phyloP scores from a whole-genome alignment of 1,284 basidiomycete species.

The Erythrobasidium hasegawianum region DNA sequence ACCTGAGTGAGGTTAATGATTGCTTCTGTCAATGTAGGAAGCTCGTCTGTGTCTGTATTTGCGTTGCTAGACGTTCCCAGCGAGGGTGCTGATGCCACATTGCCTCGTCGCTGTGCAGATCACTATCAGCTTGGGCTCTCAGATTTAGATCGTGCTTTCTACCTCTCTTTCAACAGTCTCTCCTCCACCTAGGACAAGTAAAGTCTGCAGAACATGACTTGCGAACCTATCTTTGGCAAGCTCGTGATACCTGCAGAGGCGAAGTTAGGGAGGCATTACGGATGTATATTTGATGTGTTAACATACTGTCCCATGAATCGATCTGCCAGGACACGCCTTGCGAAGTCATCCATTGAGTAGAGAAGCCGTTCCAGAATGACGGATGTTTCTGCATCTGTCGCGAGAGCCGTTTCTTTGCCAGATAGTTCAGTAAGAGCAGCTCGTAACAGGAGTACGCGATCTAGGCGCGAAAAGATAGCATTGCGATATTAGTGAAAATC shows the following conservation, averaged over 20 bases:
- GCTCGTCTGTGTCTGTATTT: slow-evolving; percentile 54
- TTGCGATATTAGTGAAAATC: background rate
- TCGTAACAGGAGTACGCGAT: slow-evolving; percentile 73
- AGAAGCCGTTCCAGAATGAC: slow-evolving; percentile 79
- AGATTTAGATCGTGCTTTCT: too few species aligned
- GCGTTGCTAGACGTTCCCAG: slow-evolving; percentile 46
- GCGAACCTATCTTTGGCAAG: slow-evolving; percentile 77
- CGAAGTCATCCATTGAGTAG: slow-evolving; percentile 90
- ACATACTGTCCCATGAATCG: slow-evolving; percentile 76
- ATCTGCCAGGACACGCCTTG: slow-evolving; percentile 78
- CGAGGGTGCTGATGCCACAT: slow-evolving; percentile 57
- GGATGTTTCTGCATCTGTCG: slow-evolving; percentile 87
- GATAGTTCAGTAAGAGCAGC: slow-evolving; percentile 78
- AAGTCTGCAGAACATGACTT: slow-evolving; percentile 86
- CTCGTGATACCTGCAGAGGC: slow-evolving; percentile 55
- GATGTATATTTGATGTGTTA: slow-evolving; percentile 48
- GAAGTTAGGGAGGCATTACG: background rate
- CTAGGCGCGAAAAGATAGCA: slow-evolving; percentile 57
- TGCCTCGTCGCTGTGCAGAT: slow-evolving; percentile 60
- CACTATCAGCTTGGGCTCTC: too few species aligned
- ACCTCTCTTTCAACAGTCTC: slow-evolving; percentile 79
- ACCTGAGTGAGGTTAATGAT: slow-evolving; percentile 65
- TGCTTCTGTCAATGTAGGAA: slow-evolving; percentile 68
- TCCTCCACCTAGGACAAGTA: slow-evolving; percentile 63
- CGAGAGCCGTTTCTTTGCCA: slow-evolving; percentile 78